Base-by-base conservation (phyloP, 164 flowering plant genomes). In the Magnolia kwangsiensis region DNA sequence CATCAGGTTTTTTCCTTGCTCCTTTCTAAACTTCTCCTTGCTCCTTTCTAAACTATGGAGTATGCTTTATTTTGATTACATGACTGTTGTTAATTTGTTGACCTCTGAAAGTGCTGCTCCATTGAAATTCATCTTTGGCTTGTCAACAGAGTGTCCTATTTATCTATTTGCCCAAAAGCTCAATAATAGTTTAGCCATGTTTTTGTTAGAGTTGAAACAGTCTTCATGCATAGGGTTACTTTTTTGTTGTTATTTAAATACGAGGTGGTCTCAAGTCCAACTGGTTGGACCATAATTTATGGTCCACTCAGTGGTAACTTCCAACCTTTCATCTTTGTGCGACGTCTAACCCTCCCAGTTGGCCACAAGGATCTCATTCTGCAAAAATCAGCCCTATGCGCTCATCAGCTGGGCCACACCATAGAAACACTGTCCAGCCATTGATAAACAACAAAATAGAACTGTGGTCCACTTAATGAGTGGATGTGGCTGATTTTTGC, bases 1-100 rank as follows among this genome's bases (percentile, higher is more conserved):
- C 91, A 89, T 79, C 92, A 89, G 92, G 90, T 88, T 67, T 55
- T 73, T 51, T 31, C 74, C 71, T 55, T 18, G 7, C 7, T 11
- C 23, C 29, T n/a, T 58, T 37, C 14, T 14, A 37, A 37, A 37
- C 45, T 37, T 37, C 45, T 37, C 8, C 69, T 77, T 21, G 8
- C 7, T 63, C 23, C 61, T 16, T 16, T 55, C 18, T 55, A 55
- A 11, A 55, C 61, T 10, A 11, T 55, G 8, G 8, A 55, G 61
- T 16, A 0, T 55, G 16, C 61, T 55, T 16, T 55, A 16, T 55
- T 11, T 55, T 55, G 61, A 55, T 11, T 55, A 55, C 61, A 55
- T 55, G 61, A 55, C 19, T 55, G 16, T 11, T 11, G 61, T 55
- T 55, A 55, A 16, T 55, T 55, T 55, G 61, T 55, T 55, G 4